Conservation (phyloP, 1,139 yeast genomes). For the Arxiozyma bovina region DNA sequence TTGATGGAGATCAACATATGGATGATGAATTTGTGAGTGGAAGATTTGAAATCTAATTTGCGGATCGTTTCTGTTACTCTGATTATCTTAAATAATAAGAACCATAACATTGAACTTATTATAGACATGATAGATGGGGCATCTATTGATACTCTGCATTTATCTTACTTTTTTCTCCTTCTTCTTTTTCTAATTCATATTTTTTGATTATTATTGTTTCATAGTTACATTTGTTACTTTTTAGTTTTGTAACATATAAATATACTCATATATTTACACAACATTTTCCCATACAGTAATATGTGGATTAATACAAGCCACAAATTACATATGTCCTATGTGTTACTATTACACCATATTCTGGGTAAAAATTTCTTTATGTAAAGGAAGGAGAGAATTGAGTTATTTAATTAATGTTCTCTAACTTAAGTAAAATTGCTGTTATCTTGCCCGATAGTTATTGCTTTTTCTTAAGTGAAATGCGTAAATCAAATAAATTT, state of each 20-base stretch:
- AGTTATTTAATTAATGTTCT: too few species aligned
- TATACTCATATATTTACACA: neutral
- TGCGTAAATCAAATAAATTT: too few species aligned
- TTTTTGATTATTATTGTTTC: too few species aligned
- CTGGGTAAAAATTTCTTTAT: too few species aligned
- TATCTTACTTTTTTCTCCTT: neutral
- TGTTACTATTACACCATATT: neutral
- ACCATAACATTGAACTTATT: too few species aligned
- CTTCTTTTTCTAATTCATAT: neutral
- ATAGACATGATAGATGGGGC: neutral
- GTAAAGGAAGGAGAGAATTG: neutral
- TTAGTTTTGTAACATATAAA: neutral
- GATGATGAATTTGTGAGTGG: slow-evolving; percentile 85
- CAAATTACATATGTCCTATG: too few species aligned
- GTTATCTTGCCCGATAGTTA: too few species aligned
- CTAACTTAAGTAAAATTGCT: too few species aligned
- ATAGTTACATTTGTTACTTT: neutral
- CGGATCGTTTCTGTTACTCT: neutral
- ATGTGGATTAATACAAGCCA: neutral
- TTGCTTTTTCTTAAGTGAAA: too few species aligned
- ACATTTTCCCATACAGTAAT: neutral
- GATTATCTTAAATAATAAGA: too few species aligned
- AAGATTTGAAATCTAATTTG: slow-evolving; percentile 62
- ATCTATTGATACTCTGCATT: neutral
- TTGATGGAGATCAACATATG: slow-evolving; percentile 34